phyloP scores from a whole-genome alignment of 768 basidiomycete species.

The Candolleomyces efflorescens region DNA sequence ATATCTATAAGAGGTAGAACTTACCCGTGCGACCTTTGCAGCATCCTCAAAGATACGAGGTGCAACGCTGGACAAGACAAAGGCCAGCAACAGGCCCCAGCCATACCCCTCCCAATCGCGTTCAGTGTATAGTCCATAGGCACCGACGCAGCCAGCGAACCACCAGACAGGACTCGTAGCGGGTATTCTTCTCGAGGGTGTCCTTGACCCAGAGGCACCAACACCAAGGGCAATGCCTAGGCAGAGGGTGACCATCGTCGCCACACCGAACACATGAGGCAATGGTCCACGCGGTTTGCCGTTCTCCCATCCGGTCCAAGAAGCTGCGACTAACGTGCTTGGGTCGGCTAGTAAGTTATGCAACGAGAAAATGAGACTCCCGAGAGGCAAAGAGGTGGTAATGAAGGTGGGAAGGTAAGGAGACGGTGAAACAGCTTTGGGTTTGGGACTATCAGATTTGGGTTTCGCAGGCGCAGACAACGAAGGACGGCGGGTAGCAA shows the following conservation, averaged over 20 bases:
- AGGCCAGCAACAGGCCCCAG: conserved; percentile 58
- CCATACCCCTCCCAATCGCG: conserved; percentile 67
- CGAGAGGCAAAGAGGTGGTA: conserved; percentile 51
- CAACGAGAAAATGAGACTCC: conserved; percentile 64
- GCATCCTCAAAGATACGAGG: conserved; percentile 51
- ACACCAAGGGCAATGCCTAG: conserved; percentile 45
- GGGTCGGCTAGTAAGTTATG: conserved; percentile 73
- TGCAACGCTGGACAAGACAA: conserved; percentile 62
- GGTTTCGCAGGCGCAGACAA: conserved; percentile 1
- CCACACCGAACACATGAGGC: conserved; percentile 63
- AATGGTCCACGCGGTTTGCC: conserved; percentile 60
- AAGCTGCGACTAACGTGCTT: conserved; percentile 79
- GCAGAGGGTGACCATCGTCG: conserved; percentile 62
- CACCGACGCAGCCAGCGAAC: conserved; percentile 43
- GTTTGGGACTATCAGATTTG: background rate
- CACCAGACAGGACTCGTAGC: conserved; percentile 44
- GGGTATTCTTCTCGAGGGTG: background rate
- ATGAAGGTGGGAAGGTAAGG: conserved; percentile 8
- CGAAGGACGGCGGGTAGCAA: conserved; percentile 37
- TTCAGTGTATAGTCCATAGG: conserved; percentile 54
- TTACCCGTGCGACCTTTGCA: conserved; percentile 23
- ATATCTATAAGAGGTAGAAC: no score
- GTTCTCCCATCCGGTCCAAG: conserved; percentile 83
- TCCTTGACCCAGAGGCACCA: conserved; percentile 28
- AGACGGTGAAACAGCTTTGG: background rate